Conservation (phyloP, 495 filamentous ascomycete species). For the Tuber borchii region DNA sequence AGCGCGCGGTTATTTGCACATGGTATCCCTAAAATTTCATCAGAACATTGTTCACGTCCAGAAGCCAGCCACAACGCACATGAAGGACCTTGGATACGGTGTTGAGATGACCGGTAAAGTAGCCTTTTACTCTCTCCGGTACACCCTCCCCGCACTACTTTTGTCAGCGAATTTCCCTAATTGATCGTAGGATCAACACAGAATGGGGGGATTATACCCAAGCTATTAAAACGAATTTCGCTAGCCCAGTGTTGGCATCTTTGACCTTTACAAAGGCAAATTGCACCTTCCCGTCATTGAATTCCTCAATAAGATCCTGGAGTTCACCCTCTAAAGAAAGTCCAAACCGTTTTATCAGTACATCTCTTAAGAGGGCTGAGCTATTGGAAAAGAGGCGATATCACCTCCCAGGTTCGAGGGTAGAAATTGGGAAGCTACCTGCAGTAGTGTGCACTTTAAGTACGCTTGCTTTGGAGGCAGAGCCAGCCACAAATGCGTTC, state of each 20-base stretch:
- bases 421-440: slow-evolving; percentile 49
- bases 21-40: slow-evolving; percentile 66
- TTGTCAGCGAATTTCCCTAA: slow-evolving; percentile 12
- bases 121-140: slow-evolving; percentile 95
- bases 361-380: background rate
- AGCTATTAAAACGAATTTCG: slow-evolving; percentile 87
- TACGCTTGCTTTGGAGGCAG: slow-evolving; percentile 79
- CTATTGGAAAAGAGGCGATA: slow-evolving; percentile 1
- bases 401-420: background rate
- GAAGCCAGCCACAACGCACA: slow-evolving; percentile 46
- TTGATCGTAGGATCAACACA: background rate
- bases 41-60: slow-evolving; percentile 1
- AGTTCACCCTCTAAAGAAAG: slow-evolving; percentile 75
- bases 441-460: slow-evolving; percentile 89
- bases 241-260: slow-evolving; percentile 82
- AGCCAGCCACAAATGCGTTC: slow-evolving; percentile 80
- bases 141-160: slow-evolving; percentile 82
- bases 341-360: slow-evolving; percentile 10
- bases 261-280: slow-evolving; percentile 96
- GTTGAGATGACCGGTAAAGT: slow-evolving; percentile 89
- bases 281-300: slow-evolving; percentile 92
- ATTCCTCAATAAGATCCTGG: slow-evolving; percentile 90
- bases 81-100: slow-evolving; percentile 85
- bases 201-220: slow-evolving; percentile 52
- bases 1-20: slow-evolving; percentile 90